Base-by-base conservation (phyloP, 805 yeast species). In the Cyberlindnera saturnus region DNA sequence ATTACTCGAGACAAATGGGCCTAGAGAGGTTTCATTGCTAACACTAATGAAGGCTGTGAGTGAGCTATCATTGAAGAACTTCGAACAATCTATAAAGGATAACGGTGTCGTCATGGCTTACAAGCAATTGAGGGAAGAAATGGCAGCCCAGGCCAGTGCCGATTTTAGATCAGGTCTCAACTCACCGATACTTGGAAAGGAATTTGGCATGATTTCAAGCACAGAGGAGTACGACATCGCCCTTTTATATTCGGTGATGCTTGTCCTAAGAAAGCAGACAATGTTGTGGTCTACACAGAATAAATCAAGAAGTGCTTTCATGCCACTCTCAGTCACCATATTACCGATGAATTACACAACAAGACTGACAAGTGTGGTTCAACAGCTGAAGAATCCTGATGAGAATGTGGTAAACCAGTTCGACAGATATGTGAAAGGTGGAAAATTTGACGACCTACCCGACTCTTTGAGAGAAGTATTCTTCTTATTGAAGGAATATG, bases 401-500 rank as follows among this genome's bases (percentile, higher is more conserved):
- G 52, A 55, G 30, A 26, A 40, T 43, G 17, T 51, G 7, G 57
- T 66, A 23, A 46, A 51, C 1, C 34, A 43, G 7, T 56, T 73
- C 35, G 31, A 46, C 2, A 54, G 53, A 10, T 54, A 50, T 8
- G 46, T 65, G 31, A 33, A 45, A 9, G 26, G 34, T 0, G 40
- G 53, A 3, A 41, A 48, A 23, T 28, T 28, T 3, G 29, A 36
- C 3, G 33, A 53, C 1, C 32, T 31, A 1, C 29, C 34, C 0
- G n/a, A 14, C 3, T 18, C 31, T 8, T 69, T 63, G 45, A 58
- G 66, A 0, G 67, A 69, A 1, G 60, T 75, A 4, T 54, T 81
- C 13, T 64, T 63, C 17, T 48, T 82, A 38, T 55, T 83, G 42
- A 74, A 71, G 46, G 75, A 76, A 34, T 82, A 76, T 56, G 70